phyloP scores from a whole-genome alignment of 176 grass and related monocot species.

The Areca catechu region DNA sequence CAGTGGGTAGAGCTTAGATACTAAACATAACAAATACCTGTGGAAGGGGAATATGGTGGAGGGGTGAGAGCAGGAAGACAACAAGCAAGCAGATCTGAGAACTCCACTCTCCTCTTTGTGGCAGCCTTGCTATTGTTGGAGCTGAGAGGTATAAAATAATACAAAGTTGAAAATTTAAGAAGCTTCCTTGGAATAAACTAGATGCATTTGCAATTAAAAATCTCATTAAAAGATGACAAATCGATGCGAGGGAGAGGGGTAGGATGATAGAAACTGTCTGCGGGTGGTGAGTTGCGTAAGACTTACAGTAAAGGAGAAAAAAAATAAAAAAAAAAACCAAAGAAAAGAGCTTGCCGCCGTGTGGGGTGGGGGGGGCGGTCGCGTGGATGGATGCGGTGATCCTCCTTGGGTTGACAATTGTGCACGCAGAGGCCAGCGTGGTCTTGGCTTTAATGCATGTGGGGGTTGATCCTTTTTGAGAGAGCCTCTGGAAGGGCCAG shows the following conservation, averaged over 20 bases:
- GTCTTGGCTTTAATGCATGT: slow-evolving; percentile 24
- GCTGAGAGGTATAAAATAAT: slow-evolving; percentile 26
- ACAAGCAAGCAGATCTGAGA: slow-evolving; percentile 28
- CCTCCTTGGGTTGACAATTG: slow-evolving; percentile 1
- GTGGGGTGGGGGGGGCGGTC: no score
- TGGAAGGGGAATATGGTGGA: slow-evolving; percentile 13
- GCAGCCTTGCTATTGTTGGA: slow-evolving; percentile 6
- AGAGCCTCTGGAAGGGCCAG: background rate
- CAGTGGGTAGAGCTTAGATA: background rate
- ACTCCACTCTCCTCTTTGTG: background rate
- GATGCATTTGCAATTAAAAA: slow-evolving; percentile 7
- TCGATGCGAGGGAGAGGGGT: background rate
- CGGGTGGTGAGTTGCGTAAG: slow-evolving; percentile 17
- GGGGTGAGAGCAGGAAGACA: background rate
- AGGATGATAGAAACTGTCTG: slow-evolving; percentile 12
- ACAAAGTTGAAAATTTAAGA: slow-evolving; percentile 22
- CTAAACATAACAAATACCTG: no score
- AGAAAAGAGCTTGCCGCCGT: slow-evolving; percentile 7
- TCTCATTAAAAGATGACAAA: background rate
- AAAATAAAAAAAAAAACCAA: slow-evolving; percentile 4
- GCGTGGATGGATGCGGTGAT: background rate
- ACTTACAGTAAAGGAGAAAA: slow-evolving; percentile 1
- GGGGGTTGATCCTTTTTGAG: slow-evolving; percentile 12
- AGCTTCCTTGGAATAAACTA: slow-evolving; percentile 27
- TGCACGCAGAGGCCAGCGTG: slow-evolving; percentile 16